Evolutionary conservation across 352 stramenopile species (phyloP).

Genomic region (Phytophthora lateralis): DNA sequence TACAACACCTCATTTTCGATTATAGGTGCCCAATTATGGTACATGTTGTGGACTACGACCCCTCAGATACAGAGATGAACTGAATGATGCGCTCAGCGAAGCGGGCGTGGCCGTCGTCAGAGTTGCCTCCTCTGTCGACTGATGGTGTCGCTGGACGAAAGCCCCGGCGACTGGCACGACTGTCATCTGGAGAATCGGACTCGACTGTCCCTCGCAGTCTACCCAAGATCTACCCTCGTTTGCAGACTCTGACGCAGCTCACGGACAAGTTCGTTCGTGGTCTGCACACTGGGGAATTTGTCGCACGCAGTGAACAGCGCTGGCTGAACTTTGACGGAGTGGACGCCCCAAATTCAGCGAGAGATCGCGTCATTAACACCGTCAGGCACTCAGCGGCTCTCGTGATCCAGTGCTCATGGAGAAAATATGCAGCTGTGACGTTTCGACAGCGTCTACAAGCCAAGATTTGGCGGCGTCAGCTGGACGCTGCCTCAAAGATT

Average conservation of each 20-base stretch:
- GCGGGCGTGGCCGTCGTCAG: constrained; percentile 10
- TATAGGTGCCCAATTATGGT: no score
- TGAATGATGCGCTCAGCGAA: constrained; percentile 5
- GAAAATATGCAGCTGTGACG: constrained; percentile 33
- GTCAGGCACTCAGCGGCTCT: constrained; percentile 44
- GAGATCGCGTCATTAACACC: constrained; percentile 21
- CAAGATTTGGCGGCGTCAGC: constrained; percentile 45
- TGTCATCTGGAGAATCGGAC: background rate
- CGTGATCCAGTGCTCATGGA: constrained; percentile 60
- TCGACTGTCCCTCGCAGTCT: constrained; percentile 6
- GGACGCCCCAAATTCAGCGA: constrained; percentile 32
- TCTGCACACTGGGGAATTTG: constrained; percentile 50
- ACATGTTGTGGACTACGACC: no score
- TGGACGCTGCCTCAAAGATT: constrained; percentile 51
- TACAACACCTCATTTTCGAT: no score
- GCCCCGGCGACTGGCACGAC: constrained; percentile 6
- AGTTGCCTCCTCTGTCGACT: constrained; percentile 17
- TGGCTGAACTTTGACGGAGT: constrained; percentile 44
- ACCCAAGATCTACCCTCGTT: constrained; percentile 37
- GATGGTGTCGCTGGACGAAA: constrained; percentile 10
- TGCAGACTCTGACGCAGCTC: constrained; percentile 57
- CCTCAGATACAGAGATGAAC: no score
- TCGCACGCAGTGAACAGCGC: constrained; percentile 46
- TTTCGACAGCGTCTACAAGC: constrained; percentile 29
- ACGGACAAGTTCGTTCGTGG: constrained; percentile 41